Base-by-base conservation (phyloP, 2,329 filamentous ascomycete species). In the Pseudogymnoascus sp. region DNA sequence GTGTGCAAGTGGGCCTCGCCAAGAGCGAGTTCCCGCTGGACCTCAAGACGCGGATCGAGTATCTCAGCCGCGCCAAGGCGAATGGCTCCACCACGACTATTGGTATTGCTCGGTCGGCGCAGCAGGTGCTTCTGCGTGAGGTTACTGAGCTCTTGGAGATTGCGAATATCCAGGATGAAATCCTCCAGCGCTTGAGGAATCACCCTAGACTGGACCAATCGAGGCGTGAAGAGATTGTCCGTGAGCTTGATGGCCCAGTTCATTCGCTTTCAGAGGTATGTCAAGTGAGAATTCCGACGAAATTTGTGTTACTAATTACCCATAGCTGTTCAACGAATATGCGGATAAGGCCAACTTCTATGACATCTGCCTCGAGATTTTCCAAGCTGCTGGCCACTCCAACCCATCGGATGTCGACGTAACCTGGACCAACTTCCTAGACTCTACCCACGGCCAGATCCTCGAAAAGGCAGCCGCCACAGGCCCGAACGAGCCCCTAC, bases 301-400 rank as follows among this genome's bases (percentile, higher is more conserved):
- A 53, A 14, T 7, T 38, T 18, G 8, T 59, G 42, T 40, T 21
- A 50, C 64, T 71, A 60, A 68, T 44, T 60, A 63, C 18, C 6
- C 23, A 2, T 71, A 96, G 87, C 85, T 99, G n/a, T 99, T 91
- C 78, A 96, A 97, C 73, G 80, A 86, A 67, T 99, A 92, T 71
- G 91, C 93, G 63, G 93, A 97, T 72, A 88, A 91, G 71, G 95
- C 91, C 1, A 89, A 87, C 60, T 99, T 99, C 80, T 93, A 92
- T 77, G 95, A 97, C 73, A 84, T 99, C 60, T 96, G 91, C 73
- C 84, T 99, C 7, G 82, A 93, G 65, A 96, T 99, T 71, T 97
- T 93, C 79, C 89, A 96, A 74, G 85, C 89, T 1, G 93, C 93
- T 53, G 92, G 97, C 75, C 91, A 96, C 78, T 89, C 93, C 70